Conservation (phyloP, 352 stramenopile genomes). For the Phytophthora capsici region DNA sequence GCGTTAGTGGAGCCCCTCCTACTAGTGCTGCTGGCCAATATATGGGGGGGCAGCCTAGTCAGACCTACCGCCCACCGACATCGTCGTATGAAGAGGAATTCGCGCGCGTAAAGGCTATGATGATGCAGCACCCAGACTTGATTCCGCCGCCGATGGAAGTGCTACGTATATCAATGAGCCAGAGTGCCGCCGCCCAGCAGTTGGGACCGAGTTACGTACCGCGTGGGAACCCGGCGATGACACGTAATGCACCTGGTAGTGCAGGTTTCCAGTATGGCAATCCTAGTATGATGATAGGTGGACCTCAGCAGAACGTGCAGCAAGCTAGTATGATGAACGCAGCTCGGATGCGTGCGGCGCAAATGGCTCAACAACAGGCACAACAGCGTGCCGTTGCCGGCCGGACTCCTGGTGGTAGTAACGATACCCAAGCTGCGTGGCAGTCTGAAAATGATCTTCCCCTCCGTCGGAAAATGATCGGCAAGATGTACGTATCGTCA, state of each 20-base stretch:
- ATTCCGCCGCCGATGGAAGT: constrained; percentile 90
- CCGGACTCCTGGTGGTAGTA: constrained; percentile 37
- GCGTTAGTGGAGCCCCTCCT: constrained; percentile 38
- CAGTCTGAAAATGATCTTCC: constrained; percentile 89
- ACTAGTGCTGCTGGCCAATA: constrained; percentile 57
- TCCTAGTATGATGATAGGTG: constrained; percentile 68
- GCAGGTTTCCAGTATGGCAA: constrained; percentile 73
- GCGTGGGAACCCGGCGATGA: constrained; percentile 65
- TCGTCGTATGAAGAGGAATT: constrained; percentile 89
- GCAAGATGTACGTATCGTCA: constrained; percentile 82
- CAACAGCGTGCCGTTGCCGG: constrained; percentile 56
- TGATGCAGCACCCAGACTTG: constrained; percentile 88
- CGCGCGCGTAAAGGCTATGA: constrained; percentile 88
- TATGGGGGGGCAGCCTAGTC: constrained; percentile 59
- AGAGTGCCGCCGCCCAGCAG: constrained; percentile 60
- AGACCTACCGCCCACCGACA: constrained; percentile 61
- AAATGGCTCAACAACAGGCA: constrained; percentile 53
- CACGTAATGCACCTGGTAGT: constrained; percentile 43
- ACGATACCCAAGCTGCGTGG: constrained; percentile 75
- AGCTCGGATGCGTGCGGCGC: constrained; percentile 53
- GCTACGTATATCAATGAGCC: constrained; percentile 84
- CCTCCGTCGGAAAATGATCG: constrained; percentile 89
- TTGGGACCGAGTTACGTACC: constrained; percentile 74
- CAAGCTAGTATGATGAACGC: constrained; percentile 49
- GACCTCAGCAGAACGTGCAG: constrained; percentile 38